Evolutionary conservation across 148 eudicot genomes (phyloP).

Genomic region (Polygonum maritimum): DNA sequence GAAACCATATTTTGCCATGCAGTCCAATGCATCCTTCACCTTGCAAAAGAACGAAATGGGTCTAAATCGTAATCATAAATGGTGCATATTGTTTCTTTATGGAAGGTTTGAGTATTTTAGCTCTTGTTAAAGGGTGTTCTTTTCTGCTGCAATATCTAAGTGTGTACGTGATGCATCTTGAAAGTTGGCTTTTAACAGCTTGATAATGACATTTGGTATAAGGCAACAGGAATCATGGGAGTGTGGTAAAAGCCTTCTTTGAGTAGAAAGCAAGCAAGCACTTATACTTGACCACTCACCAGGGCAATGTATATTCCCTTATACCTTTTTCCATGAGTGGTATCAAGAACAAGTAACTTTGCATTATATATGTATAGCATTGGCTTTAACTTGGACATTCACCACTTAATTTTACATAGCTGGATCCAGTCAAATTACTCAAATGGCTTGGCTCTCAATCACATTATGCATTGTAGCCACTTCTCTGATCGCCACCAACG

Average conservation of each 20-base stretch:
- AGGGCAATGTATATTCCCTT: constrained; percentile 4
- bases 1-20: too few relatives aligned
- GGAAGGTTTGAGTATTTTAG: too few relatives aligned
- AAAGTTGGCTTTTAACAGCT: not conserved
- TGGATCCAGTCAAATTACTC: not conserved
- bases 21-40: too few relatives aligned
- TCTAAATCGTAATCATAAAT: too few relatives aligned
- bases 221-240: not conserved
- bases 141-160: not conserved
- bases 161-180: not conserved
- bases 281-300: not conserved
- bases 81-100: too few relatives aligned
- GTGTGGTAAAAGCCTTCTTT: not conserved
- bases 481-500: constrained; percentile 2
- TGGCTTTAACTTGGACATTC: not conserved
- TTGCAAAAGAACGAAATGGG: too few relatives aligned
- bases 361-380: not conserved
- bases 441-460: not conserved
- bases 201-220: not conserved
- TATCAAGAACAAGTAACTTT: not conserved
- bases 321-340: not conserved
- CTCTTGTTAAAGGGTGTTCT: not conserved
- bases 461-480: constrained; percentile 4
- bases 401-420: not conserved
- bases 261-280: constrained; percentile 1